Evolutionary conservation across 441 rosid species (phyloP), one percentile per base, ranked within the genome.

Genomic region (Macaranga tanarius): DNA sequence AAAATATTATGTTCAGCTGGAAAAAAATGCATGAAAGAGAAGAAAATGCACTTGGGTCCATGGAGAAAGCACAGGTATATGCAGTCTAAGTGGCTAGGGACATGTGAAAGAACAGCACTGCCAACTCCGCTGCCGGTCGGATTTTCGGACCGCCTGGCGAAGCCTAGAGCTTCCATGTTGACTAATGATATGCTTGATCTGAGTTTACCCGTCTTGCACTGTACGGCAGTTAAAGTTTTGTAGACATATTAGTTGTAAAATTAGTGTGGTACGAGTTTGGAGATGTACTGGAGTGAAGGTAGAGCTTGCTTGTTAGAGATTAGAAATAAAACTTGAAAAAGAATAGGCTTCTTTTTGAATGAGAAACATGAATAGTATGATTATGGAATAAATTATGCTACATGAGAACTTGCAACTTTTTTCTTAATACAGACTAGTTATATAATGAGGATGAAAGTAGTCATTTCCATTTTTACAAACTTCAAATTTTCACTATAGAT

Each of bases 1-100:
- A 92, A 92, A 73, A 87, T 91, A 13, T 31, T 92, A 61, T 95
- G 99, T 57, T 62, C 73, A 0, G 91, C 97, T 0, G 93, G 84
- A 0, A 92, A 95, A 47, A 85, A 72, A 61, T 89, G 93, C 77
- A 89, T 90, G 95, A 92, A 88, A 83, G 96, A 95, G 82, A 88
- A 84, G 82, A 86, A 89, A 48, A 87, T 95, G 87, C 93, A 95
- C 64, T 59, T 95, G 80, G 97, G 88, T 23, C 99, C 97, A 2
- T 92, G 97, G 97, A 88, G 99, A 74, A 95, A 88, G 84, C 87
- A 88, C 42, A 90, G 87, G 80, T 95, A 90, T 74, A 87, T 95
- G 95, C 92, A 88, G 51, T 92, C 95, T 2, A 95, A 95, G 72
- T 95, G 97, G 99, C 48, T 87, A 0, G 92, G 97, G 2, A 77